Conservation (phyloP, 2,329 filamentous ascomycete genomes). For the Thermothelomyces thermophilus region DNA sequence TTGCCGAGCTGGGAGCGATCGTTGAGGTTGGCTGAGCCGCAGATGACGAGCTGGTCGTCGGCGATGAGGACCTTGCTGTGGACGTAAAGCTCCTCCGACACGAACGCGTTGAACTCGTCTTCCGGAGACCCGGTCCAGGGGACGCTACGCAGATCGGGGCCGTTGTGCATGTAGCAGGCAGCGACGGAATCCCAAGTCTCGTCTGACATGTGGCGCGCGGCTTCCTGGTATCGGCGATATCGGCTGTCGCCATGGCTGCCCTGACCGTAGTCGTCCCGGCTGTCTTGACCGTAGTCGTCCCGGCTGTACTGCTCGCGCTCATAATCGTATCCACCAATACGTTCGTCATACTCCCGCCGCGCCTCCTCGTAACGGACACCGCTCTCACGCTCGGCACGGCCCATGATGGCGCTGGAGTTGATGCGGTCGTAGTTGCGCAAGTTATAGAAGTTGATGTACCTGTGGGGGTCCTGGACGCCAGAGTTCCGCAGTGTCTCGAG, state of each 20-base stretch:
- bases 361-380: slow-evolving; percentile 65
- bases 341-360: slow-evolving; percentile 55
- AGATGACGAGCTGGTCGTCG: slow-evolving; percentile 76
- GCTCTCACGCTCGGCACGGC: slow-evolving; percentile 51
- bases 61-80: slow-evolving; percentile 70
- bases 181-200: slow-evolving; percentile 68
- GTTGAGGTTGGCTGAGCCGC: slow-evolving; percentile 59
- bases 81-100: slow-evolving; percentile 57
- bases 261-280: background rate
- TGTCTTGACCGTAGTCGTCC: slow-evolving; percentile 3
- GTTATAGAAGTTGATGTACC: slow-evolving; percentile 81
- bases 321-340: slow-evolving; percentile 35
- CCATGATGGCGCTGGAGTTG: slow-evolving; percentile 60
- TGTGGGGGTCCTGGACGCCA: slow-evolving; percentile 59
- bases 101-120: slow-evolving; percentile 53
- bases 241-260: slow-evolving; percentile 29
- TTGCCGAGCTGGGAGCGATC: slow-evolving; percentile 69
- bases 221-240: slow-evolving; percentile 67
- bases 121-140: slow-evolving; percentile 51
- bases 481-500: slow-evolving; percentile 60
- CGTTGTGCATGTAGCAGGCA: slow-evolving; percentile 75
- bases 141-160: slow-evolving; percentile 57
- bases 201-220: slow-evolving; percentile 49
- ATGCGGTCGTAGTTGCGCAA: slow-evolving; percentile 78
- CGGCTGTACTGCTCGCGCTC: slow-evolving; percentile 22